A percentile compares a stretch with the other conserved stretches of the same genome.
phyloP scores from a whole-genome alignment of 2,329 filamentous ascomycete genomes.

The Botrytis byssoidea region DNA sequence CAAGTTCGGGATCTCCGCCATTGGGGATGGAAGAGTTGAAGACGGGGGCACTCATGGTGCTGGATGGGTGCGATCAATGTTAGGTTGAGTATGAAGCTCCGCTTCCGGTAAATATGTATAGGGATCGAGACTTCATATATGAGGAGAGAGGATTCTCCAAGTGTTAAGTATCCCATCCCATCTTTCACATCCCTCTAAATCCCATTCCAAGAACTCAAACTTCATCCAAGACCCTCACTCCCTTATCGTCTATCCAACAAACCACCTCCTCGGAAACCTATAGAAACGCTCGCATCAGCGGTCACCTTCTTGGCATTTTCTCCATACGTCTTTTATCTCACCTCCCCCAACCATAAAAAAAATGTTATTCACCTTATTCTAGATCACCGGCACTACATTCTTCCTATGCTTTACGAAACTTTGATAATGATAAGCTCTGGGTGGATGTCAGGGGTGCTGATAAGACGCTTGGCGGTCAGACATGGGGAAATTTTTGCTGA shows the following conservation, averaged over 20 bases:
- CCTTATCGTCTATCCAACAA: not conserved
- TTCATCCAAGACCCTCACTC: not conserved
- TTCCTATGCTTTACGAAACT: not conserved
- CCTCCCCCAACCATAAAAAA: not conserved
- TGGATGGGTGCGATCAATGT: not conserved
- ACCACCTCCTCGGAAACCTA: not conserved
- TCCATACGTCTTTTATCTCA: not conserved
- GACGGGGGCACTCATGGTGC: constrained; percentile 21
- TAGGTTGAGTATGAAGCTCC: not conserved
- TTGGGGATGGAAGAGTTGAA: constrained; percentile 43
- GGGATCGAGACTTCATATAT: not conserved
- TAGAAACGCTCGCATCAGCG: not conserved
- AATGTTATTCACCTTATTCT: not conserved
- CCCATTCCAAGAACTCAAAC: not conserved
- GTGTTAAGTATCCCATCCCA: not conserved
- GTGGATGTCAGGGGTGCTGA: not conserved
- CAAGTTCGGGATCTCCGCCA: constrained; percentile 52
- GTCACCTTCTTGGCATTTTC: not conserved
- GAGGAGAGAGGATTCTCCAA: not conserved
- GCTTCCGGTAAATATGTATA: not conserved
- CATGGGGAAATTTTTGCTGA: not conserved
- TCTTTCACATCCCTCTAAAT: not conserved
- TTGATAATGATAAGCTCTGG: not conserved
- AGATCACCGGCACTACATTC: not conserved
- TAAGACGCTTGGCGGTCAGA: not conserved